Evolutionary conservation across 345 rosid genomes (phyloP), one percentile per base, ranked within the genome.

Genomic region (Theobroma cacao): DNA sequence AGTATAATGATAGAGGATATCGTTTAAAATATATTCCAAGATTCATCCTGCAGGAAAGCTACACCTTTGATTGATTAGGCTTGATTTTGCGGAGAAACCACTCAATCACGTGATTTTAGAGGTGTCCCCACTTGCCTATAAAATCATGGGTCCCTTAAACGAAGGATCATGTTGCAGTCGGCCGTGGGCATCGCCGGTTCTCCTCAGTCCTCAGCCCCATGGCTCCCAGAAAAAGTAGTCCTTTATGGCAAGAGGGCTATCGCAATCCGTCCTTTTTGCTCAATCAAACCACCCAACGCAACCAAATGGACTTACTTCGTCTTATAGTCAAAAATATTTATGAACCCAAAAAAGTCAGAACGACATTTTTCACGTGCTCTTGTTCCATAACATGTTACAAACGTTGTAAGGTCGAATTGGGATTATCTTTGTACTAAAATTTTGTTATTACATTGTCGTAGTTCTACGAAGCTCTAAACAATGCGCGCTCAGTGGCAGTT

Each of bases 101-200:
- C 41, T 53, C 53, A 0, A n/a, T 68, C 84, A 69, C 84, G 65
- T 74, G 69, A 75, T 55, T 63, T 68, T 47, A 43, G 22, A 62
- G 22, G 77, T 61, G 76, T 80, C 75, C 17, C 43, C 74, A 20
- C 64, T 26, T 41, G 77, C 53, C 38, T n/a, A 14, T 64, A 18
- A 61, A 30, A 14, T 31, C 67, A 62, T 61, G 36, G 36, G 10
- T 61, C 66, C 65, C 17, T 43, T 40, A 34, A 72, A 47, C 34
- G 1, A 45, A 69, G 88, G 80, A 65, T 74, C 78, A 0, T 80
- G 79, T 31, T 22, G 18, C 56, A 4, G 38, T 28, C 41, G 3
- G 36, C 82, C 82, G 64, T 36, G 31, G 62, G 58, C 60, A 65
- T 75, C 75, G 87, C 79, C 17, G 74, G 33, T 15, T 40, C 65